phyloP scores from a whole-genome alignment of 2,329 filamentous ascomycete genomes.

The Sporothrix euskadiensis region DNA sequence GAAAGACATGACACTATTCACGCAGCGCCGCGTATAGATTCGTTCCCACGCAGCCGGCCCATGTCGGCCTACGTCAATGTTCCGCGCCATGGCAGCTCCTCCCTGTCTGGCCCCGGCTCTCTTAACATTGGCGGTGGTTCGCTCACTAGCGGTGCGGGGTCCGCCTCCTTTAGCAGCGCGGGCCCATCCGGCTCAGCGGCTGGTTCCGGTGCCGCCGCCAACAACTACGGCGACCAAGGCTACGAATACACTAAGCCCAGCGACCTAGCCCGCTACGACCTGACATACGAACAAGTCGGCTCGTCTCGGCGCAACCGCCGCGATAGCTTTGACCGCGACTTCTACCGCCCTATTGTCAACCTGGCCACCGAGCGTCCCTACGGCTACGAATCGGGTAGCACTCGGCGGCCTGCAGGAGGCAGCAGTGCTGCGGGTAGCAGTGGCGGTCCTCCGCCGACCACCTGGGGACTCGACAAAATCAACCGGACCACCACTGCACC shows the following conservation, averaged over 20 bases:
- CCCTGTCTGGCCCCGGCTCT: conserved; percentile 25
- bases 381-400: conserved; percentile 42
- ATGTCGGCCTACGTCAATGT: conserved; percentile 49
- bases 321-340: conserved; percentile 58
- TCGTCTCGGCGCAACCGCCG: conserved; percentile 46
- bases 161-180: background rate
- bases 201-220: conserved; percentile 28
- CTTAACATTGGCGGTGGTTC: background rate
- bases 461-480: conserved; percentile 70
- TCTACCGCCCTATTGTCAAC: conserved; percentile 58
- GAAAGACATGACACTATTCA: conserved; percentile 48
- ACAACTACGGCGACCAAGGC: conserved; percentile 59
- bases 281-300: conserved; percentile 51
- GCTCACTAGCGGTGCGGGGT: conserved; percentile 32
- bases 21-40: conserved; percentile 38
- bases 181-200: conserved; percentile 18
- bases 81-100: conserved; percentile 45
- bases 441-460: conserved; percentile 64
- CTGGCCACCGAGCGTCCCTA: conserved; percentile 53
- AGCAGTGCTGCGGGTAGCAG: conserved; percentile 36
- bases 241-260: conserved; percentile 66
- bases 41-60: conserved; percentile 43
- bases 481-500: conserved; percentile 45
- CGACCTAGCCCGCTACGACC: conserved; percentile 62
- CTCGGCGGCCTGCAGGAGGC: conserved; percentile 15